Conservation (phyloP, 2,329 filamentous ascomycete species). For the Chaetomiaceae sp. region DNA sequence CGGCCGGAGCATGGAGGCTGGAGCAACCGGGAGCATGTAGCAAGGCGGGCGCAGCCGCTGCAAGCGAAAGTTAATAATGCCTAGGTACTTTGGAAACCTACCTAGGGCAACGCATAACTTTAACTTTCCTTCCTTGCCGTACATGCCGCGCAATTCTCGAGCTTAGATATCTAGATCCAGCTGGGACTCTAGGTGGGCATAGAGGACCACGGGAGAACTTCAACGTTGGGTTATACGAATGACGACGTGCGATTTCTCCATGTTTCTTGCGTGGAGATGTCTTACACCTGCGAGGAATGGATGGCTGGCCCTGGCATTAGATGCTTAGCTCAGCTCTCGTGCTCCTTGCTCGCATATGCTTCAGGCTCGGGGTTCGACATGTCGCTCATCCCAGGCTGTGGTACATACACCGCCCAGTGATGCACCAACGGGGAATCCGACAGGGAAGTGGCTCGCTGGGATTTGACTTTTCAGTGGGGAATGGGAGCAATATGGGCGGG, state of each 20-base stretch:
- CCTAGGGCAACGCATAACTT: too few species aligned
- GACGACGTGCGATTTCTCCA: not conserved
- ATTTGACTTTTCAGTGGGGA: not conserved
- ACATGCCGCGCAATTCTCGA: too few species aligned
- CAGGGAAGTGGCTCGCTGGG: not conserved
- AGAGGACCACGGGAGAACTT: not conserved
- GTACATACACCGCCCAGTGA: too few species aligned
- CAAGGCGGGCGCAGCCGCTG: not conserved
- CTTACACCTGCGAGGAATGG: not conserved
- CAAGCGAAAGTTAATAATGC: not conserved
- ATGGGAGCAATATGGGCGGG: not conserved
- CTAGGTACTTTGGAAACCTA: too few species aligned
- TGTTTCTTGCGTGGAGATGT: constrained; percentile 5
- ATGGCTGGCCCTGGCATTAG: not conserved
- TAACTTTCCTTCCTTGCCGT: too few species aligned
- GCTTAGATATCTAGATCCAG: too few species aligned
- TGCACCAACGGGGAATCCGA: not conserved
- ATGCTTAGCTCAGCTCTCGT: not conserved
- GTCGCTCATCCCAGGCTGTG: not conserved
- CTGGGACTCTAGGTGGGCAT: too few species aligned
- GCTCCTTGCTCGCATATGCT: not conserved
- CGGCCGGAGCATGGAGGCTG: not conserved
- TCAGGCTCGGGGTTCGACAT: not conserved
- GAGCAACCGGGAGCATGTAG: not conserved
- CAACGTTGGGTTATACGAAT: not conserved